Evolutionary conservation across 768 basidiomycete species (phyloP), one percentile per base, ranked within the genome.

Genomic region (Pulveroboletus sp.): DNA sequence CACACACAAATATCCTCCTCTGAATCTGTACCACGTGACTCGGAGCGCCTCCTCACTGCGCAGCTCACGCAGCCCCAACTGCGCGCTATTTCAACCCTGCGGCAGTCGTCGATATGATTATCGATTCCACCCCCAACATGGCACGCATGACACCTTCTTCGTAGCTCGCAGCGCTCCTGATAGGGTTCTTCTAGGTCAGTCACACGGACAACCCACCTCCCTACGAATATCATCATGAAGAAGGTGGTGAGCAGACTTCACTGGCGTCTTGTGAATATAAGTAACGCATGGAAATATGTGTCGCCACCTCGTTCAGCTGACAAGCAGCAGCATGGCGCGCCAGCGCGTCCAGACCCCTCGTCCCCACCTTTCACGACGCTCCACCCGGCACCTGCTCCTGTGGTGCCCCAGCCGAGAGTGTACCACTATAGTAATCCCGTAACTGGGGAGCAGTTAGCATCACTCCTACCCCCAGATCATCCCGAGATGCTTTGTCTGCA

Each of bases 401-500:
- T 60, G 14, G 73, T 71, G 57, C 56, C 60, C 26, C 57, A 73
- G 39, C 80, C 83, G 8, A 75, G 70, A 3, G 73, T 89, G 6
- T 86, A 84, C 63, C 78, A 85, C 68, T 90, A 89, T 64, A 66
- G 77, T 47, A 80, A 86, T 64, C 83, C 85, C 2, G 24, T 39
- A 1, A 87, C 83, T 0, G 76, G 79, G 6, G 75, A 85, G 40
- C 71, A 73, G 17, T 52, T 86, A 27, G 72, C 79, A 2, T 85
- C 89, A 0, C 65, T 83, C 3, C 71, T 89, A 2, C 85, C 89
- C 0, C 90, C 90, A 1, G 73, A 79, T 51, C 85, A 92, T 61
- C 90, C 89, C 0, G 81, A 89, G 68, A 92, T 91, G 89, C 58
- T 86, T 27, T 93, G 90, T 59, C 67, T 92, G n/a, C 90, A 91